Base-by-base conservation (phyloP, 2,329 filamentous ascomycete genomes). In the Reticulascus tulasneorum region DNA sequence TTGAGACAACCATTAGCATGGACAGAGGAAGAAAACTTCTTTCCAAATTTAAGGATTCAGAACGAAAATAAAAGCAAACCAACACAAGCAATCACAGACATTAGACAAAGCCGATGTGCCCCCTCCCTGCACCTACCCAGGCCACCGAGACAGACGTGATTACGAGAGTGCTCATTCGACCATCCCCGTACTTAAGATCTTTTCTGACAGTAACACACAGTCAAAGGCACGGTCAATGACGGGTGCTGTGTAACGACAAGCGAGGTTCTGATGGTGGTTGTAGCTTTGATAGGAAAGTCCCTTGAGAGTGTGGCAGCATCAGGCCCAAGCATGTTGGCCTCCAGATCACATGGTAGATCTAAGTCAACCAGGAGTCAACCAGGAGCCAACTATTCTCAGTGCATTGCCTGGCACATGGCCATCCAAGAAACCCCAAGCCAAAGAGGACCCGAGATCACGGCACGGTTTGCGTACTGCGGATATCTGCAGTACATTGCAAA, bases 181-280 rank as follows among this genome's bases (percentile, higher is more conserved):
- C 23, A 38, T 29, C 27, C 37, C 43, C 31, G 26, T 34, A 35
- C 23, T 40, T 52, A 47, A 52, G 47, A 59, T 54, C 41, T 54
- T 56, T 41, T 50, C 42, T 51, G 33, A 55, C 56, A 53, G 60
- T 62, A 35, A 32, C 50, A 62, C 60, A 44, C 34, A 32, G 34
- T 32, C 42, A 37, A 48, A 48, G 47, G 47, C 45, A 51, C 52
- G 42, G 46, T 44, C 46, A 45, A 53, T 60, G 59, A 62, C 54
- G 59, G 61, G 50, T 57, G 56, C 45, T 50, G 64, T 66, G 56
- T 43, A 40, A 63, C n/a, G n/a, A n/a, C n/a, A n/a, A n/a, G n/a
- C n/a, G n/a, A n/a, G n/a, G n/a, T n/a, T n/a, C n/a, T n/a, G n/a
- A n/a, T n/a, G n/a, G n/a, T n/a, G n/a, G n/a, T n/a, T n/a, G n/a